A percentile compares a stretch with the other conserved stretches of the same genome.
Evolutionary conservation across 2,329 filamentous ascomycete species (phyloP).

Genomic region (Talaromyces rugulosus): DNA sequence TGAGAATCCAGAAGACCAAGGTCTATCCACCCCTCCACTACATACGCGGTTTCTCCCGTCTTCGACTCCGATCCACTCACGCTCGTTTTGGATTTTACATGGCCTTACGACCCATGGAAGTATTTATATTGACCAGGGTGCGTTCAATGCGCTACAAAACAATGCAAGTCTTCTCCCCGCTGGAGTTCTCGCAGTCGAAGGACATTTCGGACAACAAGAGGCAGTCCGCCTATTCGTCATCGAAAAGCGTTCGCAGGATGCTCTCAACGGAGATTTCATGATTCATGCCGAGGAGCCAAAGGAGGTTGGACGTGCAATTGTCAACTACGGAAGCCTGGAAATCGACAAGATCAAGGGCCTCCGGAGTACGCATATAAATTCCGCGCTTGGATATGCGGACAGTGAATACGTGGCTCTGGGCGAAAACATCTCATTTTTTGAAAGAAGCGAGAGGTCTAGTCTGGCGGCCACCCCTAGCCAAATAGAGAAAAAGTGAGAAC

Average conservation of each 20-base stretch:
- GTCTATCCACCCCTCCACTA: conserved; percentile 52
- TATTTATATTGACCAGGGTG: conserved; percentile 88
- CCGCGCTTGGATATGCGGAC: conserved; percentile 82
- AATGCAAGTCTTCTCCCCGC: conserved; percentile 87
- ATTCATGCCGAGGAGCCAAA: conserved; percentile 42
- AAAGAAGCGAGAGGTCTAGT: conserved; percentile 19
- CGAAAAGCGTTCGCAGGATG: conserved; percentile 48
- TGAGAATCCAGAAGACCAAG: conserved; percentile 22
- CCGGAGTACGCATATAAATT: conserved; percentile 75
- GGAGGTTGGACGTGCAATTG: conserved; percentile 83
- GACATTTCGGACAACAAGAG: conserved; percentile 86
- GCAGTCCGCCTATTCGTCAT: conserved; percentile 83
- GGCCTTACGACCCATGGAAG: conserved; percentile 86
- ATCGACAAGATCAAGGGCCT: conserved; percentile 79
- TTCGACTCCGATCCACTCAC: conserved; percentile 77
- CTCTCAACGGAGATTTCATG: conserved; percentile 37
- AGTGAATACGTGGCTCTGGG: conserved; percentile 89
- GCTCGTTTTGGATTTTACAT: conserved; percentile 96
- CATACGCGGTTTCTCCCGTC: conserved; percentile 93
- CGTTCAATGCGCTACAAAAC: conserved; percentile 70
- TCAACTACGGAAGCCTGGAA: conserved; percentile 87
- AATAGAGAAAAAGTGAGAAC: conserved; percentile 16
- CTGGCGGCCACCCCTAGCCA: conserved; percentile 21
- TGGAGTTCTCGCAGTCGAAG: conserved; percentile 85
- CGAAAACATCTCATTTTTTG: conserved; percentile 78